Evolutionary conservation across 345 rosid genomes (phyloP).

Genomic region (Melaleuca quinquenervia): DNA sequence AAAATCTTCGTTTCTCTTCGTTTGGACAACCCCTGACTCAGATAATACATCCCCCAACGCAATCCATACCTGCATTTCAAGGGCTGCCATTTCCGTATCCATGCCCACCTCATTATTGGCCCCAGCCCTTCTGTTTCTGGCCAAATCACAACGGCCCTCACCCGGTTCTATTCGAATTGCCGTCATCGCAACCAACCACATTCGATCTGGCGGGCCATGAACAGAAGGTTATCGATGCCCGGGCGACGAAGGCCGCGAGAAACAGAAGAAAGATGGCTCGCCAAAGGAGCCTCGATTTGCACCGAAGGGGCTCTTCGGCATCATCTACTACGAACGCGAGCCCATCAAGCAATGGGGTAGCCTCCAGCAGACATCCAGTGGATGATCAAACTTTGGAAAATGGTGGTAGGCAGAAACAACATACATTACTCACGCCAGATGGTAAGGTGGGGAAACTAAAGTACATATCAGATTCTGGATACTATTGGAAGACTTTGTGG

Average conservation of each 20-base stretch:
- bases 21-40: neutral
- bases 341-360: neutral
- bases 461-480: neutral
- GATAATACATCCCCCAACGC: neutral
- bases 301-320: conserved; percentile 18
- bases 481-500: neutral
- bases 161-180: neutral
- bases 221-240: conserved; percentile 8
- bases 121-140: neutral
- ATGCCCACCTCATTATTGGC: neutral
- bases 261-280: conserved; percentile 57
- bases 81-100: neutral
- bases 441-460: neutral
- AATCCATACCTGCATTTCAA: neutral
- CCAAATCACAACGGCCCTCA: neutral
- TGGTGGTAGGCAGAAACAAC: neutral
- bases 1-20: neutral
- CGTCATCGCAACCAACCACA: neutral
- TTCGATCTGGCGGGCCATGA: neutral
- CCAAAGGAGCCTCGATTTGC: conserved; percentile 24
- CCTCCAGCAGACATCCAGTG: neutral
- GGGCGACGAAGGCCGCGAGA: conserved; percentile 44
- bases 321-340: neutral
- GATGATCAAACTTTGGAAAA: neutral
- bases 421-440: neutral